Percentiles rank a stretch among this genome's conserved stretches.
Conservation (phyloP, 2,329 filamentous ascomycete genomes). For the Mycosphaerelloides madeirae region DNA sequence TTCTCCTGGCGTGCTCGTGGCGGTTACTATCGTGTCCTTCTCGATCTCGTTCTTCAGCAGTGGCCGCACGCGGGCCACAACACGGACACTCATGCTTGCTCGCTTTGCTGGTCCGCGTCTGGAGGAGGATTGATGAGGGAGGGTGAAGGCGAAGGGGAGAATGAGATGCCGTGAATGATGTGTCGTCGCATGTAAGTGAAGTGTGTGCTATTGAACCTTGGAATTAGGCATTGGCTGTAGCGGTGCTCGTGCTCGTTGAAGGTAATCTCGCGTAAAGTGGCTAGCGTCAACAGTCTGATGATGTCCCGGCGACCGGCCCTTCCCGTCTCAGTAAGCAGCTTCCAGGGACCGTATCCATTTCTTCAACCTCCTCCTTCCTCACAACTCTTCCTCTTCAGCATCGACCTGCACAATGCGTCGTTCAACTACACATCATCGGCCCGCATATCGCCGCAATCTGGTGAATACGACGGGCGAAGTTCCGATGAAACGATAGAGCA, state of each 20-base stretch:
- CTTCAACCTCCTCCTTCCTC: background rate
- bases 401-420: no score
- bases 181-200: background rate
- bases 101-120: background rate
- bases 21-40: conserved; percentile 77
- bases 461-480: no score
- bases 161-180: conserved; percentile 8
- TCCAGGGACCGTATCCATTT: no score
- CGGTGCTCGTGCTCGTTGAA: no score
- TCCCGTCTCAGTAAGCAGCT: background rate
- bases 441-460: no score
- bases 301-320: background rate
- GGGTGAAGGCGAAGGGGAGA: no score
- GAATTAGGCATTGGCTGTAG: no score
- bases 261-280: no score
- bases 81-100: conserved; percentile 60
- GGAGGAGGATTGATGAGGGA: background rate
- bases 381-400: background rate
- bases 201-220: no score
- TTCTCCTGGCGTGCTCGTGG: conserved; percentile 53
- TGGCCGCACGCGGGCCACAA: conserved; percentile 86
- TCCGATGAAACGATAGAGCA: no score
- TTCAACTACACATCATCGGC: no score
- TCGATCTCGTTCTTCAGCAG: conserved; percentile 80
- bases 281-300: background rate